A percentile compares a stretch with the other conserved stretches of the same genome.
These are phyloP conservation scores for Fusarium phyllophilum DNA, from an alignment of 2,329 filamentous ascomycete genomes.

Conservation along the genomic window DNA sequence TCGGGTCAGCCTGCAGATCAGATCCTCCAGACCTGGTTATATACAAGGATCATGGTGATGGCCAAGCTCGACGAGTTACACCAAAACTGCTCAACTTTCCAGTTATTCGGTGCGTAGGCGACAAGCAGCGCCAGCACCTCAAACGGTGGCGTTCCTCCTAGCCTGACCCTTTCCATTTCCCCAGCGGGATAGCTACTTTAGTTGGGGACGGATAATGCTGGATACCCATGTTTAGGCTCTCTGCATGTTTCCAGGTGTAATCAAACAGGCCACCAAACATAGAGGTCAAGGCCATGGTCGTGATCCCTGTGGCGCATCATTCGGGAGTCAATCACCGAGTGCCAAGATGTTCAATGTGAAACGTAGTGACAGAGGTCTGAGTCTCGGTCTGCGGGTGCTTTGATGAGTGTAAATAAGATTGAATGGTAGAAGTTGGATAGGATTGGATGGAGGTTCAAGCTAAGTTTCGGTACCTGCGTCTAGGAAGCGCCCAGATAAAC, in stretches of 20 bases:
- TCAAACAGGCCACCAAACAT: conserved; percentile 27
- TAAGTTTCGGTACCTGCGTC: conserved; percentile 28
- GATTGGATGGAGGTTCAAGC: conserved; percentile 1
- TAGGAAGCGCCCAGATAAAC: conserved; percentile 15
- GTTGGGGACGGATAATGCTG: neutral
- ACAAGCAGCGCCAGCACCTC: conserved; percentile 29
- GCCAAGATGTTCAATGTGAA: conserved; percentile 37
- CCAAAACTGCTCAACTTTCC: conserved; percentile 3
- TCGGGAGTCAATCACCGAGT: conserved; percentile 3
- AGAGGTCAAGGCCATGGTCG: conserved; percentile 6
- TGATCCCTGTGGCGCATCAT: conserved; percentile 31
- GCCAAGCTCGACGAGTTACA: conserved; percentile 25
- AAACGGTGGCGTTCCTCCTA: conserved; percentile 38
- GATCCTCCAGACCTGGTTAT: conserved; percentile 1
- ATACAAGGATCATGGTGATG: conserved; percentile 5
- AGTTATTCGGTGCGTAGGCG: conserved; percentile 9
- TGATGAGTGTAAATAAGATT: conserved; percentile 15
- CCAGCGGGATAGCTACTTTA: neutral
- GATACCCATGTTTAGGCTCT: neutral
- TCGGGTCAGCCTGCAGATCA: conserved; percentile 16
- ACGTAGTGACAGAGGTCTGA: conserved; percentile 4
- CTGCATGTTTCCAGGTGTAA: conserved; percentile 2
- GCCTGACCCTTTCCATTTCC: conserved; percentile 22
- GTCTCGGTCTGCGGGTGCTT: neutral
- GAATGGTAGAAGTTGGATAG: neutral